Evolutionary conservation across 805 yeast genomes (phyloP).

Genomic region (Starmerella vaccinii): DNA sequence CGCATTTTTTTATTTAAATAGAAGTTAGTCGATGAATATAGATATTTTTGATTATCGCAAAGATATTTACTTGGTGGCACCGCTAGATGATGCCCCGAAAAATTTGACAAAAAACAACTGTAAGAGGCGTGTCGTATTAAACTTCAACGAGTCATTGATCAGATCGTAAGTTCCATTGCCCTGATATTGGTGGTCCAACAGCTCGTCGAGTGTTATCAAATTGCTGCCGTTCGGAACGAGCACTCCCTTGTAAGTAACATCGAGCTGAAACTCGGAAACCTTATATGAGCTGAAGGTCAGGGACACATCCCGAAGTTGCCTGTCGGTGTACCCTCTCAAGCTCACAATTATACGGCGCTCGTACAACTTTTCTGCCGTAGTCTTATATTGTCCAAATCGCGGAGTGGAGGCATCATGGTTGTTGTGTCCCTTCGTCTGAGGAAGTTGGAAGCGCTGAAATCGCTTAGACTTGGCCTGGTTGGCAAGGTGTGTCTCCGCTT

Average conservation of each 20-base stretch:
- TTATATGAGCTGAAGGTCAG: conserved; percentile 68
- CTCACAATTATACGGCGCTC: conserved; percentile 62
- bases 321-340: conserved; percentile 41
- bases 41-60: not conserved
- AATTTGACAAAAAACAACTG: conserved; percentile 66
- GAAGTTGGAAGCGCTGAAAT: conserved; percentile 32
- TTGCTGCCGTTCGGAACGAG: conserved; percentile 46
- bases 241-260: conserved; percentile 55
- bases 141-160: conserved; percentile 57
- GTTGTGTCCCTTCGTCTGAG: not conserved
- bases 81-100: conserved; percentile 31
- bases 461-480: conserved; percentile 23
- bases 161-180: conserved; percentile 43
- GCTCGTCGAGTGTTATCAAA: conserved; percentile 56
- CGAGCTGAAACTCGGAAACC: conserved; percentile 62
- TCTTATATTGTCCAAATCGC: conserved; percentile 66
- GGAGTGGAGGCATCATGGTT: conserved; percentile 31
- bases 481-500: conserved; percentile 31
- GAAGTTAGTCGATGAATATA: not conserved
- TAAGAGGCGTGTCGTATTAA: conserved; percentile 59
- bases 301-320: conserved; percentile 53
- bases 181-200: conserved; percentile 66
- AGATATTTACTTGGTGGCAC: not conserved
- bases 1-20: not conserved
- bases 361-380: conserved; percentile 60